Evolutionary conservation across 352 stramenopile species (phyloP).

Genomic region (Aphanomyces stellatus): DNA sequence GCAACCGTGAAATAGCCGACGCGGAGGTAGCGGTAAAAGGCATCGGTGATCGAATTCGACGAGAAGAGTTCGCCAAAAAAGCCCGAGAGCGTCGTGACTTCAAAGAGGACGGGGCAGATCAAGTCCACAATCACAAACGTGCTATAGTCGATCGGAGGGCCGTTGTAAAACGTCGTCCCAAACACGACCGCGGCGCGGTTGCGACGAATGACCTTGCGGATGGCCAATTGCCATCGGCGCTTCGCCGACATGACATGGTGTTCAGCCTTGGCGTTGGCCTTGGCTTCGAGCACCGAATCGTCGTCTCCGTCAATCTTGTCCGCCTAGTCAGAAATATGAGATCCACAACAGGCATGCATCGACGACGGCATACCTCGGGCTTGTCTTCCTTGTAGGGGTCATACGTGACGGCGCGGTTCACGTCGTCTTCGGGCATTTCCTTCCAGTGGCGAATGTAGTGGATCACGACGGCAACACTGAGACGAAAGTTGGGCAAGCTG

Average conservation of each 20-base stretch:
- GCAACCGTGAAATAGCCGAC: slow-evolving; percentile 68
- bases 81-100: slow-evolving; percentile 60
- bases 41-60: slow-evolving; percentile 50
- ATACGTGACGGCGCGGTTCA: slow-evolving; percentile 23
- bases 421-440: slow-evolving; percentile 71
- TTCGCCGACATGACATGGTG: slow-evolving; percentile 17
- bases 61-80: slow-evolving; percentile 51
- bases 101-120: slow-evolving; percentile 74
- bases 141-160: slow-evolving; percentile 69
- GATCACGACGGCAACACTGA: slow-evolving; percentile 74
- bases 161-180: slow-evolving; percentile 69
- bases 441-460: slow-evolving; percentile 72
- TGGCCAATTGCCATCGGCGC: slow-evolving; percentile 7
- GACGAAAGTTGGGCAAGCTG: slow-evolving; percentile 71
- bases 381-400: slow-evolving; percentile 18
- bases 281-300: not conserved
- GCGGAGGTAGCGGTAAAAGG: slow-evolving; percentile 79
- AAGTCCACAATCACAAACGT: slow-evolving; percentile 79
- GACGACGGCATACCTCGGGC: not conserved
- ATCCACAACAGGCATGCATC: too few species aligned
- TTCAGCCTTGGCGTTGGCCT: not conserved
- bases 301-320: too few species aligned
- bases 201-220: slow-evolving; percentile 16
- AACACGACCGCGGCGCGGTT: slow-evolving; percentile 52
- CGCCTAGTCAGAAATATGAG: not conserved